Evolutionary conservation across 75 land plant species (phyloP).

Genomic region (Picea sitchensis): DNA sequence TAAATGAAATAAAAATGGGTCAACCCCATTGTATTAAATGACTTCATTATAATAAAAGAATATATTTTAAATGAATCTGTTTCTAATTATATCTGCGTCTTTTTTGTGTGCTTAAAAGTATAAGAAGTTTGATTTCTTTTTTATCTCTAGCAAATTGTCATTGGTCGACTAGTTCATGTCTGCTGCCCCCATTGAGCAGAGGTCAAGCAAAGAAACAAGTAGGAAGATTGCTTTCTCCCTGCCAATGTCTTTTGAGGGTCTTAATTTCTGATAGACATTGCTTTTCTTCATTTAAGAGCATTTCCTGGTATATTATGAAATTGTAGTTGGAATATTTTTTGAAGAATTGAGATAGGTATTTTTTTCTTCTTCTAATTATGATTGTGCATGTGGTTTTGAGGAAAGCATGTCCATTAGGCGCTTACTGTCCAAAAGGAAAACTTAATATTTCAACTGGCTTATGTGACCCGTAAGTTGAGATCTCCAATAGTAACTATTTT

Average conservation of each 20-base stretch:
- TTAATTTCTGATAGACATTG: background rate
- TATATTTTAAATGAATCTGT: too few species aligned
- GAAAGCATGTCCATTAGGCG: slow-evolving; percentile 90
- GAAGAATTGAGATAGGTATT: background rate
- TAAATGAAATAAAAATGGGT: too few species aligned
- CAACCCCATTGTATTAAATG: too few species aligned
- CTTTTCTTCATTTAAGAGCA: background rate
- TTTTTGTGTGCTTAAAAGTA: too few species aligned
- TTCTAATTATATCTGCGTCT: too few species aligned
- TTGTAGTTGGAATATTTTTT: background rate
- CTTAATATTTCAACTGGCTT: slow-evolving; percentile 61
- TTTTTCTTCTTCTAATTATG: background rate
- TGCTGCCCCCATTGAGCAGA: too few species aligned
- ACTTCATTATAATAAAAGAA: too few species aligned
- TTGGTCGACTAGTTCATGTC: too few species aligned
- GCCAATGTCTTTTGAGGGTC: background rate
- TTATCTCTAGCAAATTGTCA: too few species aligned
- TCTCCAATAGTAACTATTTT: background rate
- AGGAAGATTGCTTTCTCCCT: background rate
- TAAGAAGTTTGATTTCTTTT: too few species aligned
- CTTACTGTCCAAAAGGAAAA: slow-evolving; percentile 76
- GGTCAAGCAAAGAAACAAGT: background rate
- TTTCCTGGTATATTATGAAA: too few species aligned
- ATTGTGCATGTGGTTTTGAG: slow-evolving; percentile 1
- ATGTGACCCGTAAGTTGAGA: slow-evolving; percentile 84